Base-by-base conservation (phyloP, 2,329 filamentous ascomycete genomes). In the Aspergillus puulaauensis region DNA sequence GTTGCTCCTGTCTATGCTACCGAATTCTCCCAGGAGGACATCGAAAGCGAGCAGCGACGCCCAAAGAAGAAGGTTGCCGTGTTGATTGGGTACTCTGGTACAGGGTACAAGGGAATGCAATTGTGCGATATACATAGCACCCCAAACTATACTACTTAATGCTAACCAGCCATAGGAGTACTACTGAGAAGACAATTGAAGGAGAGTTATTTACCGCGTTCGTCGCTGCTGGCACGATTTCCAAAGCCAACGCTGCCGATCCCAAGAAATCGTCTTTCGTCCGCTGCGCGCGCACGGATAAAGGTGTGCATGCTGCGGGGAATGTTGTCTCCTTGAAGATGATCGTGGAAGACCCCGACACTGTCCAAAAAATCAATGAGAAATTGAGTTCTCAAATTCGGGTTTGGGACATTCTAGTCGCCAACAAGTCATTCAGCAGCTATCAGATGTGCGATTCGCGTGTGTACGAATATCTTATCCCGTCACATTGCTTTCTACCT, bases 31-130 rank as follows among this genome's bases (percentile, higher is more conserved):
- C 84, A 90, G 66, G 91, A 95, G 63, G 93, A 97, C 76, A 93
- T 97, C 65, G 90, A 89, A 12, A 86, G 87, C 47, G 95, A 99
- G 74, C 88, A 89, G 72, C 87, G 93, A 63, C 86, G 87, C 56
- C 95, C 95, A 23, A 99, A 99, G 83, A 88, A 90, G 75, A 99
- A 99, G 80, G 93, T 97, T 50, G 95, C 93, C 41, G 92, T 99
- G 33, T 80, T 98, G 80, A 88, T 99, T 66, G 95, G 95, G 15
- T 99, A 99, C 75, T 92, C 93, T 6, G 95, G 95, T 50, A 96
- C 91, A 9, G 95, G 95, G 15, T 99, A 99, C 81, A 93, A 91
- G 77, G 95, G 95, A 68, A 96, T 99, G 88, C 95, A 99, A 78
- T 90, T 99, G 77, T 80, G 66, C 53, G 73, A 4, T 56, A 40